Percentiles rank a stretch among this genome's conserved stretches.
Conservation (phyloP, 1,139 yeast genomes). For the Blastobotrys elegans region DNA sequence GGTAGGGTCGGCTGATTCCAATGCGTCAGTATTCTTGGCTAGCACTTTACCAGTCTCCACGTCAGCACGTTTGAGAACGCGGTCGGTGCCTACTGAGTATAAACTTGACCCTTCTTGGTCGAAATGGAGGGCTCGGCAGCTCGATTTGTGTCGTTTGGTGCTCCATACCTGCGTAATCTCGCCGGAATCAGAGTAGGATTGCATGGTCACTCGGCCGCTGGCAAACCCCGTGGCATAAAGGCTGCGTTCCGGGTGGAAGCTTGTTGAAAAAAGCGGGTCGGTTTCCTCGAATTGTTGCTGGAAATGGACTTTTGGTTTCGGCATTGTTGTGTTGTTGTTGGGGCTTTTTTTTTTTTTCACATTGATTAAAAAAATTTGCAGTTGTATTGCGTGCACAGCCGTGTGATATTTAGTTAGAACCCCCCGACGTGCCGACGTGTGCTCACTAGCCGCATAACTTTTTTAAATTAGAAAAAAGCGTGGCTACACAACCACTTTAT, state of each 20-base stretch:
- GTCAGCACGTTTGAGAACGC: constrained; percentile 68
- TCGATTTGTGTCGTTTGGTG: constrained; percentile 85
- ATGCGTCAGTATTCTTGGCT: constrained; percentile 41
- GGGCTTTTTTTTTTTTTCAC: too few relatives aligned
- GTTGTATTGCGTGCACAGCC: too few relatives aligned
- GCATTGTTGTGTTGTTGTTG: too few relatives aligned
- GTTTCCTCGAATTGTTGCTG: constrained; percentile 30
- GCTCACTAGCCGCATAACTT: too few relatives aligned
- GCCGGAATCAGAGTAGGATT: constrained; percentile 35
- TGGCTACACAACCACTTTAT: too few relatives aligned
- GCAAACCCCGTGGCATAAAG: constrained; percentile 68
- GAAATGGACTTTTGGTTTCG: constrained; percentile 18
- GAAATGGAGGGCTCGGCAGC: constrained; percentile 71
- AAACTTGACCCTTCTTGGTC: constrained; percentile 57
- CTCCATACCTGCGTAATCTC: constrained; percentile 55
- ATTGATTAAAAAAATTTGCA: too few relatives aligned
- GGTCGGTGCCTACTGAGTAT: constrained; percentile 76
- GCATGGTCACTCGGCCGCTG: constrained; percentile 60
- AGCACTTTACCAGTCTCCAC: constrained; percentile 72
- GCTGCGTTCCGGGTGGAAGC: constrained; percentile 73
- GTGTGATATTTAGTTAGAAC: too few relatives aligned
- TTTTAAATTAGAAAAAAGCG: too few relatives aligned
- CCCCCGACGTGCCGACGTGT: too few relatives aligned
- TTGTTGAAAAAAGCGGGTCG: constrained; percentile 66
- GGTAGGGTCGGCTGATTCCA: constrained; percentile 51